phyloP scores from a whole-genome alignment of 1,139 yeast species.

The Taphrina flavorubra region DNA sequence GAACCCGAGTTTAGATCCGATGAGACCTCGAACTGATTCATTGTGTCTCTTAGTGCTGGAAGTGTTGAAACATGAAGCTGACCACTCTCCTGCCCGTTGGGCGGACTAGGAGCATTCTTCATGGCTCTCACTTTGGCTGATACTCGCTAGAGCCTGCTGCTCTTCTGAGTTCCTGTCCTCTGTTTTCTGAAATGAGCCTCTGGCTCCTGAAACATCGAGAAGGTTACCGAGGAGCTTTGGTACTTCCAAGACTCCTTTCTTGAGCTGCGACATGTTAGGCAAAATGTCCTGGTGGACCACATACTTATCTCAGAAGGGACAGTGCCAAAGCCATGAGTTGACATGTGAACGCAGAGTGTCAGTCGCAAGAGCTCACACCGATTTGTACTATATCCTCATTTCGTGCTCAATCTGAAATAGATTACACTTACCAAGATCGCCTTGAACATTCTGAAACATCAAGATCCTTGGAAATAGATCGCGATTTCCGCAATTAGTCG shows the following conservation, averaged over 20 bases:
- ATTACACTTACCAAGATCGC: background rate
- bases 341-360: conserved; percentile 3
- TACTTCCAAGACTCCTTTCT: background rate
- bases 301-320: conserved; percentile 6
- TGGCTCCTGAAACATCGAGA: background rate
- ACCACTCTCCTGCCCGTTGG: background rate
- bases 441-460: background rate
- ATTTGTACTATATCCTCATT: background rate
- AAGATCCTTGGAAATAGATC: too few relatives aligned
- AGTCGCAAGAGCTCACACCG: background rate
- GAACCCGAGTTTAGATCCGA: background rate
- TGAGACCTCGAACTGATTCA: background rate
- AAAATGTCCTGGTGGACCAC: background rate
- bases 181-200: too few relatives aligned
- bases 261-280: background rate
- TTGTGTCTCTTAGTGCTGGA: background rate
- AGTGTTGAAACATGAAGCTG: background rate
- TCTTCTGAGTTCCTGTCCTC: too few relatives aligned
- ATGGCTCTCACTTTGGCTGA: background rate
- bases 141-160: too few relatives aligned
- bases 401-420: background rate
- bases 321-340: background rate
- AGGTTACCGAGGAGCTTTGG: background rate
- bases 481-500: too few relatives aligned
- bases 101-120: background rate